A percentile compares a stretch with the other conserved stretches of the same genome.
Evolutionary conservation across 495 filamentous ascomycete species (phyloP).

Genomic region (Penicillium waksmanii): DNA sequence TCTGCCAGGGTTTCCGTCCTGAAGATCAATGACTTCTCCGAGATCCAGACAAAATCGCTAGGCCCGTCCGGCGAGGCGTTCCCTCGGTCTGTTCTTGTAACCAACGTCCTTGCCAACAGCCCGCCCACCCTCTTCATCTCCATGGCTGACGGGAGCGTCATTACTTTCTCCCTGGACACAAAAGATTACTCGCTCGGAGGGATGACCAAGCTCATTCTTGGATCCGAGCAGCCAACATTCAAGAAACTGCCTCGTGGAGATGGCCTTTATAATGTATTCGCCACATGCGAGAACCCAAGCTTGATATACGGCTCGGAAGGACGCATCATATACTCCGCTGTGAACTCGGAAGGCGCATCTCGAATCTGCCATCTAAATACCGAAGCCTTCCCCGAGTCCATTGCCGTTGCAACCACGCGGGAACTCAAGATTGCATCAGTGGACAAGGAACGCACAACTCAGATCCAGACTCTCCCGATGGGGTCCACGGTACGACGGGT

Average conservation of each 20-base stretch:
- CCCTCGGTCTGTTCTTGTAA: constrained; percentile 79
- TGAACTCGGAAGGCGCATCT: constrained; percentile 87
- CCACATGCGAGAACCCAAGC: constrained; percentile 90
- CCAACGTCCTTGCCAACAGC: constrained; percentile 64
- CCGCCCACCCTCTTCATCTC: constrained; percentile 83
- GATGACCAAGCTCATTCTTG: constrained; percentile 81
- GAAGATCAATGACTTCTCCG: constrained; percentile 62
- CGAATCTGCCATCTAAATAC: constrained; percentile 81
- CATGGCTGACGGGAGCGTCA: constrained; percentile 92
- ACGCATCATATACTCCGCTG: constrained; percentile 87
- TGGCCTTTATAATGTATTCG: constrained; percentile 79
- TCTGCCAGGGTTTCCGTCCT: constrained; percentile 74
- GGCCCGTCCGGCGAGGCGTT: constrained; percentile 65
- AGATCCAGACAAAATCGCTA: constrained; percentile 63
- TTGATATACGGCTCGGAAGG: constrained; percentile 89
- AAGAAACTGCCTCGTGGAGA: constrained; percentile 70
- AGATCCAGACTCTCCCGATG: constrained; percentile 77
- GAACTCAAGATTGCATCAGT: constrained; percentile 82
- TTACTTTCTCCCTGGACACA: constrained; percentile 77
- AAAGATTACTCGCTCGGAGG: constrained; percentile 61
- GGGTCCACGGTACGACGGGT: constrained; percentile 84
- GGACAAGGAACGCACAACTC: constrained; percentile 83
- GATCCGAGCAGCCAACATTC: constrained; percentile 81
- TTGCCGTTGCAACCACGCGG: constrained; percentile 75
- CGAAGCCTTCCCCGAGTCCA: constrained; percentile 76